These are phyloP conservation scores for Phytophthora crassamura DNA, from an alignment of 352 stramenopile species.

Conservation along the genomic window DNA sequence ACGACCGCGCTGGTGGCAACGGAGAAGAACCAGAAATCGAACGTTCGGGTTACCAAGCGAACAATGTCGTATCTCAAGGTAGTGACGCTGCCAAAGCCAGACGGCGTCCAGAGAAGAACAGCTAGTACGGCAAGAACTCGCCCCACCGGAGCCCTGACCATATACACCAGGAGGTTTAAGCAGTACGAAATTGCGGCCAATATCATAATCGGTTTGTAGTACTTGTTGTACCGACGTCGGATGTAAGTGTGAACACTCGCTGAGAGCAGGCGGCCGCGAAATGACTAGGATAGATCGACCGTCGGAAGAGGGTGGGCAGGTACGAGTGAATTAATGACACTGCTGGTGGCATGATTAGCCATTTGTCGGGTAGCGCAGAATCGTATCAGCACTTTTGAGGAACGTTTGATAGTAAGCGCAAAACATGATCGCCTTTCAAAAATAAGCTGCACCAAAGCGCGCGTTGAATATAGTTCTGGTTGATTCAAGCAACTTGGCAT, in stretches of 20 bases:
- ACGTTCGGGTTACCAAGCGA: conserved; percentile 33
- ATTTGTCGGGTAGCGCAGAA: background rate
- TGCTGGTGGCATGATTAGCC: background rate
- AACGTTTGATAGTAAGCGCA: too few relatives aligned
- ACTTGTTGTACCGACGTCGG: conserved; percentile 24
- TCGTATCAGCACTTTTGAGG: too few relatives aligned
- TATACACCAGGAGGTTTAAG: conserved; percentile 18
- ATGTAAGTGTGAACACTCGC: conserved; percentile 16
- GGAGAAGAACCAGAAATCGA: conserved; percentile 56
- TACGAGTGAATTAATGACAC: conserved; percentile 30
- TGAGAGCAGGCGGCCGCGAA: conserved; percentile 34
- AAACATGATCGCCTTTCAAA: too few relatives aligned
- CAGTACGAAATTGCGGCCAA: conserved; percentile 17
- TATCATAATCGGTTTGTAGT: conserved; percentile 26
- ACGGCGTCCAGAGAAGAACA: conserved; percentile 25
- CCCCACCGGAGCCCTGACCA: conserved; percentile 15
- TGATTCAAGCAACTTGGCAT: too few relatives aligned
- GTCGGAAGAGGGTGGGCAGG: conserved; percentile 28
- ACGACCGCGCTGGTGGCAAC: conserved; percentile 29
- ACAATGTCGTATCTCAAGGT: conserved; percentile 46
- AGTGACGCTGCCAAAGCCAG: conserved; percentile 28
- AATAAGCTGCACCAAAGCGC: too few relatives aligned
- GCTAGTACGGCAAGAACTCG: conserved; percentile 20
- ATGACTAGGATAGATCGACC: conserved; percentile 42
- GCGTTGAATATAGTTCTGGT: too few relatives aligned